Evolutionary conservation across 495 filamentous ascomycete species (phyloP).

Genomic region (Podospora australis): DNA sequence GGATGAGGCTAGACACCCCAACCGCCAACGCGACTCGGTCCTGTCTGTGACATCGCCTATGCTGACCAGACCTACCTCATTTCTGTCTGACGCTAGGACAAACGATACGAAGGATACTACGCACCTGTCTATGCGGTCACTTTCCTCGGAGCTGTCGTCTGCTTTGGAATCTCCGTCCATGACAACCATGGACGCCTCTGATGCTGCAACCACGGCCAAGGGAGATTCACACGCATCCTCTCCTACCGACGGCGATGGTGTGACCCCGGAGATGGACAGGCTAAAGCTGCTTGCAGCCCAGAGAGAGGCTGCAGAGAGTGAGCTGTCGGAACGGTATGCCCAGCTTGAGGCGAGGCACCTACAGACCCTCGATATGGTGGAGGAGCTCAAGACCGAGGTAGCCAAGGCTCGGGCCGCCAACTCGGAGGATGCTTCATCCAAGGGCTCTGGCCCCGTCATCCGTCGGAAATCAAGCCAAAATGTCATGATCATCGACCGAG

Average conservation of each 20-base stretch:
- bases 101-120: conserved; percentile 68
- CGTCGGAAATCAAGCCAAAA: conserved; percentile 93
- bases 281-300: conserved; percentile 64
- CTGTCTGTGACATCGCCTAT: conserved; percentile 51
- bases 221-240: conserved; percentile 21
- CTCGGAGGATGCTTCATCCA: conserved; percentile 55
- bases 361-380: conserved; percentile 74
- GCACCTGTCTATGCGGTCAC: conserved; percentile 84
- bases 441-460: conserved; percentile 61
- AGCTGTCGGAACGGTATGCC: conserved; percentile 70
- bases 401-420: conserved; percentile 61
- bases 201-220: conserved; percentile 44
- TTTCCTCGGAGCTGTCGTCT: conserved; percentile 94
- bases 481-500: conserved; percentile 80
- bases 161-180: conserved; percentile 74
- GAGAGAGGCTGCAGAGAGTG: conserved; percentile 65
- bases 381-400: conserved; percentile 80
- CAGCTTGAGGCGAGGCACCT: conserved; percentile 76
- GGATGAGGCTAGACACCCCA: conserved; percentile 71
- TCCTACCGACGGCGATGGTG: conserved; percentile 26
- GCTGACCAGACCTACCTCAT: conserved; percentile 70
- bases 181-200: conserved; percentile 53
- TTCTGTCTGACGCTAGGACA: conserved; percentile 81
- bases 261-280: conserved; percentile 60
- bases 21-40: conserved; percentile 45